Evolutionary conservation across 768 basidiomycete species (phyloP), one percentile per base, ranked within the genome.

Genomic region (Russula abietina): DNA sequence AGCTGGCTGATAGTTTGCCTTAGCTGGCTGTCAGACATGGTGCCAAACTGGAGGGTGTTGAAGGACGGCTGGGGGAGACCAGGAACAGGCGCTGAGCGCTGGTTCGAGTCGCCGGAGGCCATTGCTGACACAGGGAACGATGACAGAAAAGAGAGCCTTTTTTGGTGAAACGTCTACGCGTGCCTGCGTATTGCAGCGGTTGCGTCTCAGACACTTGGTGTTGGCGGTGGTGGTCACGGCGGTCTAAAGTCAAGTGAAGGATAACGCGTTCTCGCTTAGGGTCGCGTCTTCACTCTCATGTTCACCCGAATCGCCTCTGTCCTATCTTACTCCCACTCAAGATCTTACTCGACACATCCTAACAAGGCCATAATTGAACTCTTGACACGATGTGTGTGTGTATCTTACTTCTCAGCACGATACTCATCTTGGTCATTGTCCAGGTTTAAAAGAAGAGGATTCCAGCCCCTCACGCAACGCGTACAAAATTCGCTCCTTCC

Each of bases 1-100:
- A 79, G 68, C 69, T 87, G 85, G 4, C 74, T 81, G 61, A 86
- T 81, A 19, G 84, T 83, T 70, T 87, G 84, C 30, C 79, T 76
- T 51, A 89, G 78, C 67, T 88, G 86, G 55, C 79, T 76, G 70
- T 87, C 86, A 1, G 85, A 77, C 77, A 89, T 81, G 59, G 66
- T 73, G 32, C 74, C 72, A 70, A 77, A 76, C 57, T 66, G 57
- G 10, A 74, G 71, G 26, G 63, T 64, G 46, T 60, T 64, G 58
- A 64, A 64, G 4, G 58, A 49, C 11, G 62, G 55, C 38, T 58
- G 59, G 39, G 55, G 46, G 2, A 28, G 3, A 26, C 39, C 52
- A 43, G 53, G 41, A 53, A 41, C 19, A 54, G 62, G 52, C 54
- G 60, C 50, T 51, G 24, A 38, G 65, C 51, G 48, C 68, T 63